Percentiles rank a stretch among this genome's conserved stretches.
Evolutionary conservation across 139 green algal genomes (phyloP).

Genomic region (Pseudopediastrum boryanum): DNA sequence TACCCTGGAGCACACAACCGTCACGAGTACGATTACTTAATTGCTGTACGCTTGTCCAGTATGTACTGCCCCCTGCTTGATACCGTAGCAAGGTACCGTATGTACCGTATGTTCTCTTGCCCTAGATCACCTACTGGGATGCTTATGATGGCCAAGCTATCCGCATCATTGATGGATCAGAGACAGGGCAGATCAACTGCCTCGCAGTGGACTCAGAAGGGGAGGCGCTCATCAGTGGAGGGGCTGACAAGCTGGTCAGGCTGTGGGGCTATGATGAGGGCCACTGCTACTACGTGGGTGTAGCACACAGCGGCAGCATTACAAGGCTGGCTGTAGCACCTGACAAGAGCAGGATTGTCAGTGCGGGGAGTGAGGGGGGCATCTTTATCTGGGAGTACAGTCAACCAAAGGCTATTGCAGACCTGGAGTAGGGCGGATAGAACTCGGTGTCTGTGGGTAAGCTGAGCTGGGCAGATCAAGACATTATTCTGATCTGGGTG

Average conservation of each 20-base stretch:
- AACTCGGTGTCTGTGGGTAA: no score
- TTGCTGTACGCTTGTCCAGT: no score
- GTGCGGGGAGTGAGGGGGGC: slow-evolving; percentile 74
- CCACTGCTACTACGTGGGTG: slow-evolving; percentile 71
- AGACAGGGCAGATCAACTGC: slow-evolving; percentile 62
- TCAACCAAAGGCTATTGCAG: not conserved
- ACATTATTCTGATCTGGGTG: no score
- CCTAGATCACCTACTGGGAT: slow-evolving; percentile 88
- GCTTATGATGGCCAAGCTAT: slow-evolving; percentile 84
- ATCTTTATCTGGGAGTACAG: slow-evolving; percentile 81
- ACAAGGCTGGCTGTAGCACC: slow-evolving; percentile 66
- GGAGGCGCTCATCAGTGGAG: slow-evolving; percentile 67
- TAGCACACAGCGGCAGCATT: slow-evolving; percentile 69
- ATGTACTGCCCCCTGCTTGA: not conserved
- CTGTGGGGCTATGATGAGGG: slow-evolving; percentile 89
- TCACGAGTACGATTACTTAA: no score
- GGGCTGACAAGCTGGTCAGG: slow-evolving; percentile 80
- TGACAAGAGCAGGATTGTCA: slow-evolving; percentile 75
- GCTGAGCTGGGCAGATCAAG: no score
- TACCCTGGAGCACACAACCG: no score
- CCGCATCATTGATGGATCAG: slow-evolving; percentile 78
- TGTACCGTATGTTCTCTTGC: not conserved
- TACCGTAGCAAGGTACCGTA: not conserved
- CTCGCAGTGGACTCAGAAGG: slow-evolving; percentile 73
- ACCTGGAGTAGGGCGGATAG: not conserved